A percentile compares a stretch with the other conserved stretches of the same genome.
Conservation (phyloP, 2,329 filamentous ascomycete genomes). For the Claviceps citrina region DNA sequence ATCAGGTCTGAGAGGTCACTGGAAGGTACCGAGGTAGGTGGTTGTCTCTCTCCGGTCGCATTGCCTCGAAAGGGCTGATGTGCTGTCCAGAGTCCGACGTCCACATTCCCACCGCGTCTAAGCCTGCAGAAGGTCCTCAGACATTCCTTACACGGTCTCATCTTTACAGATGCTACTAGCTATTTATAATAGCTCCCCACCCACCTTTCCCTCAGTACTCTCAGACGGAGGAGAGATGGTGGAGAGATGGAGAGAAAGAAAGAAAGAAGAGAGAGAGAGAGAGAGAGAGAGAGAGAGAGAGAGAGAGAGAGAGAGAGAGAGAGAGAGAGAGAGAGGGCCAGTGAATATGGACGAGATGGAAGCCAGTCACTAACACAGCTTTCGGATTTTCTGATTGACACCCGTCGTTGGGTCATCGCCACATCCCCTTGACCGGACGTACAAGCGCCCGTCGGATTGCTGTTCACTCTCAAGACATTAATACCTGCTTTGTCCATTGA, state of each 20-base stretch:
- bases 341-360: background rate
- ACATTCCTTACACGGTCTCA: background rate
- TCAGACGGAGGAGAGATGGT: background rate
- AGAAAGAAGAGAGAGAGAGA: background rate
- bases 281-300: background rate
- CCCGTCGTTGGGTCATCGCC: background rate
- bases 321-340: background rate
- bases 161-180: background rate
- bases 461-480: background rate
- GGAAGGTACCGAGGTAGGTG: background rate
- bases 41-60: background rate
- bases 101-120: background rate
- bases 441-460: background rate
- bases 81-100: background rate
- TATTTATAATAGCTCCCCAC: conserved; percentile 1
- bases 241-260: background rate
- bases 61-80: background rate
- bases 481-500: background rate
- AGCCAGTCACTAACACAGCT: background rate
- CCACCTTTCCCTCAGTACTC: background rate
- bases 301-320: background rate
- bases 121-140: background rate
- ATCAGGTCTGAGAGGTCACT: background rate
- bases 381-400: background rate
- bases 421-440: background rate